A percentile compares a stretch with the other conserved stretches of the same genome.
Conservation (phyloP, 495 filamentous ascomycete species). For the Barbatosphaeria neglecta region DNA sequence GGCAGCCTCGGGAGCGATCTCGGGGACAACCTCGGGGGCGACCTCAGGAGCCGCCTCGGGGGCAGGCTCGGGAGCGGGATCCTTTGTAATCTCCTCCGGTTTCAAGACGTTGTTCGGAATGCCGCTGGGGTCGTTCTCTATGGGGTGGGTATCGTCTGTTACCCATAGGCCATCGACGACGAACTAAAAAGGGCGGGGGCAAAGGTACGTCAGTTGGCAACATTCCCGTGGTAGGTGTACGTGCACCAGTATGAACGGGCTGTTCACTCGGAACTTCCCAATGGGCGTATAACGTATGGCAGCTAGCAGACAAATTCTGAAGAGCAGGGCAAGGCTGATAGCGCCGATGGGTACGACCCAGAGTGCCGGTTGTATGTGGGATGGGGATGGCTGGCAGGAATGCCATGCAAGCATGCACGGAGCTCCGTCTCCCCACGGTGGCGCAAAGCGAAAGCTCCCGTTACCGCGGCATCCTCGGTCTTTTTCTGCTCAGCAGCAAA, state of each 20-base stretch:
- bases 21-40: too few relatives aligned
- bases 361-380: too few relatives aligned
- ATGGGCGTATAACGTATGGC: too few relatives aligned
- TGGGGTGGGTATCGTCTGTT: conserved; percentile 62
- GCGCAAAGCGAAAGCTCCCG: too few relatives aligned
- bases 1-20: conserved; percentile 28
- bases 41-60: too few relatives aligned
- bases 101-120: conserved; percentile 86
- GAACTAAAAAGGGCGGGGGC: conserved; percentile 45
- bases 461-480: too few relatives aligned
- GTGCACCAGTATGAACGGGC: too few relatives aligned
- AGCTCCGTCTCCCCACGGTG: neutral
- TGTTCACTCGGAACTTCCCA: too few relatives aligned
- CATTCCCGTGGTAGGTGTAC: too few relatives aligned
- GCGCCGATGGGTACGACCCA: neutral
- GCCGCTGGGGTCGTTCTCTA: conserved; percentile 63
- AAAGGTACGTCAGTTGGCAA: conserved; percentile 2
- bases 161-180: conserved; percentile 85
- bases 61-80: conserved; percentile 29
- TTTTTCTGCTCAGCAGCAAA: too few relatives aligned
- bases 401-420: neutral
- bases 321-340: too few relatives aligned
- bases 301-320: too few relatives aligned
- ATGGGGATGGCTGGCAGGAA: neutral
- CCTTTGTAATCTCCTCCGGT: conserved; percentile 52